Base-by-base conservation (phyloP, 306 rosid genomes). In the Trifolium repens region DNA sequence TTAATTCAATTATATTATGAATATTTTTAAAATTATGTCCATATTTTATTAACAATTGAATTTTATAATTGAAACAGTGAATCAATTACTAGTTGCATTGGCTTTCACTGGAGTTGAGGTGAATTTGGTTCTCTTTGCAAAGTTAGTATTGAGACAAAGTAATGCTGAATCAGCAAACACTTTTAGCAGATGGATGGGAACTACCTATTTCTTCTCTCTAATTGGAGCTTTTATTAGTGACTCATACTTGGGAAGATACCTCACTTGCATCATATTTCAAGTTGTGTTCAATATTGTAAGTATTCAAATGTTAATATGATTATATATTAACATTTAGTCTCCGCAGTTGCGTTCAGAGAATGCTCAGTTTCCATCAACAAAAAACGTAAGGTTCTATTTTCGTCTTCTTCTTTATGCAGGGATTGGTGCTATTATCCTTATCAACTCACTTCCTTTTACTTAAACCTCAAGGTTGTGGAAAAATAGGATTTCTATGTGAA, bases 31-130 rank as follows among this genome's bases (percentile, higher is more conserved):
- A 9, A 67, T 26, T 8, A 13, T 14, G 15, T 65, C 55, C 0
- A 15, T 15, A 50, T 22, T 49, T 59, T 58, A 46, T 44, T 69
- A 19, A 54, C 19, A 70, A 52, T 55, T 26, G 8, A 78, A 30
- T 61, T 71, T 39, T 55, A 4, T 44, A 32, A 59, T 40, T 63
- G 40, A 15, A 60, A 69, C 85, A 84, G 93, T 72, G 77, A 89
- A 89, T 72, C 88, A 89, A 85, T 85, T 87, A 32, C 82, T 89
- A 69, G 49, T 81, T 17, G 79, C 91, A 30, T 49, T 87, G 72
- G 93, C 93, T 53, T 85, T 83, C 80, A 75, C 88, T 59, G 91
- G 93, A 63, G 89, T 87, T 15, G 93, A 87, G 72, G 91, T 89
- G 57, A 87, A 89, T 69, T 54, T 87, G 86, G 93, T 89, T 78